Conservation (phyloP, 208 protist genomes). For the Leishmania aethiopica region DNA sequence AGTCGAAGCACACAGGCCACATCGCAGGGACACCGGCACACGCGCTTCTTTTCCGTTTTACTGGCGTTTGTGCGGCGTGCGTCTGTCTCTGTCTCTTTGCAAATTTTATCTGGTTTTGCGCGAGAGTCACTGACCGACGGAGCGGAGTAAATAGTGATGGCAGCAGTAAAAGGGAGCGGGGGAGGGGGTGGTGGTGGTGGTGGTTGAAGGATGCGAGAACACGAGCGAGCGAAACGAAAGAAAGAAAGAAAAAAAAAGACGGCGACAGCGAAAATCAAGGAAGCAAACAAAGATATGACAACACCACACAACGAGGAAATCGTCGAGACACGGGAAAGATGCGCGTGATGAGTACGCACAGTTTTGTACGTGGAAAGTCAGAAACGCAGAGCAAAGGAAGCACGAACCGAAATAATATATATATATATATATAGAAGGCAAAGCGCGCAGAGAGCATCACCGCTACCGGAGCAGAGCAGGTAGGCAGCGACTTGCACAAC, state of each 20-base stretch:
- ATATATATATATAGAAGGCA: background rate
- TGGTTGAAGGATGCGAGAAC: slow-evolving; percentile 3
- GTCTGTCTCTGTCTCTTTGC: background rate
- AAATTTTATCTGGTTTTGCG: background rate
- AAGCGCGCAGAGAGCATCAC: background rate
- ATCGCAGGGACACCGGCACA: background rate
- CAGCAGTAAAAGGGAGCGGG: background rate
- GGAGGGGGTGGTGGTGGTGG: background rate
- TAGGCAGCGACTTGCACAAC: background rate
- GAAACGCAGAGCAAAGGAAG: background rate
- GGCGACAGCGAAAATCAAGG: background rate
- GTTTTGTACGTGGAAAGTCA: background rate
- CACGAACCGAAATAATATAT: background rate
- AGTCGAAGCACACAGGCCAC: background rate
- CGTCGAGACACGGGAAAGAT: background rate
- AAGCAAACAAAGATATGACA: background rate
- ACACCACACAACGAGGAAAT: background rate
- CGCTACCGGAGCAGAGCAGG: background rate
- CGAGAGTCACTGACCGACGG: background rate
- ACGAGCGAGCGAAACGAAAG: background rate
- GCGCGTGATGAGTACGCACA: background rate
- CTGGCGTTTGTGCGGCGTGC: background rate
- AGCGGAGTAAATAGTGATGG: background rate
- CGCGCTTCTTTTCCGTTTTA: background rate
- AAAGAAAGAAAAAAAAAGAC: background rate